These are phyloP conservation scores for Venturia effusa DNA, from an alignment of 2,329 filamentous ascomycete species.

Conservation along the genomic window DNA sequence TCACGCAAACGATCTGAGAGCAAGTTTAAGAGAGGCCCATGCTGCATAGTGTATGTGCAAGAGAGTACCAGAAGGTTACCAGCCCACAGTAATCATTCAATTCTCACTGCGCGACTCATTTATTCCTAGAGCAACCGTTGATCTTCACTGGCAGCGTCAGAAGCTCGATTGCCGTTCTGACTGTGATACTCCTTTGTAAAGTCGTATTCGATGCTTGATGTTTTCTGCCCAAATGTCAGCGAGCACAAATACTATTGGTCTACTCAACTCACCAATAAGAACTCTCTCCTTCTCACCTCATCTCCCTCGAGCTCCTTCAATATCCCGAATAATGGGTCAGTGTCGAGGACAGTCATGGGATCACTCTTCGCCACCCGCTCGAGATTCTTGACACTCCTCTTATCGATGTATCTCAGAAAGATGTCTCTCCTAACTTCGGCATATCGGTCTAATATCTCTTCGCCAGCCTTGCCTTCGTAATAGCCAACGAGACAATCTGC, in stretches of 20 bases:
- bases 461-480: slow-evolving; percentile 22
- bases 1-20: no score
- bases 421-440: slow-evolving; percentile 29
- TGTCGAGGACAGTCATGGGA: neutral
- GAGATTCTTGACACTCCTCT: slow-evolving; percentile 13
- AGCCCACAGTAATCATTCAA: neutral
- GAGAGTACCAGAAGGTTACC: neutral
- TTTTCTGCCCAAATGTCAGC: neutral
- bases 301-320: neutral
- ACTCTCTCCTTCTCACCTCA: neutral
- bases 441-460: slow-evolving; percentile 34
- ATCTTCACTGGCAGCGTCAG: neutral
- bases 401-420: slow-evolving; percentile 29
- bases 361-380: neutral
- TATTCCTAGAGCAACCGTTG: neutral
- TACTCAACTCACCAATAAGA: neutral
- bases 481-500: slow-evolving; percentile 17
- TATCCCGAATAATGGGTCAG: slow-evolving; percentile 4
- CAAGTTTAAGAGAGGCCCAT: no score
- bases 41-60: neutral
- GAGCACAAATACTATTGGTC: neutral
- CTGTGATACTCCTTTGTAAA: neutral
- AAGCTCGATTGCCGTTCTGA: neutral
- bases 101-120: neutral
- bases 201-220: slow-evolving; percentile 1